Base-by-base conservation (phyloP, 169 alveolate genomes). In the Plasmodium ovale region DNA sequence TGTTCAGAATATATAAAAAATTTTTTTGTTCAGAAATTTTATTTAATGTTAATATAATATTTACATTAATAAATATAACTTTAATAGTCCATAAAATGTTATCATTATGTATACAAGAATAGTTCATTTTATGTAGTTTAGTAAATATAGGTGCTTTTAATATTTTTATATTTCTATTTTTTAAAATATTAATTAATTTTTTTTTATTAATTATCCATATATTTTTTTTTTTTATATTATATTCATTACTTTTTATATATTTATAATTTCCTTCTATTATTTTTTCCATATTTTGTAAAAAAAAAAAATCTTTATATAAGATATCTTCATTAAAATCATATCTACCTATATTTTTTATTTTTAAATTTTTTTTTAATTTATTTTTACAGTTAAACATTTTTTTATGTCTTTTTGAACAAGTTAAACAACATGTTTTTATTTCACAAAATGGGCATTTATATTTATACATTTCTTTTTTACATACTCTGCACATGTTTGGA, bases 361-460 rank as follows among this genome's bases (percentile, higher is more conserved):
- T 74, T 1, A 74, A 58, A 16, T 51, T 60, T 58, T 74, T 74
- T 74, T 74, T 74, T 62, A 74, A 74, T 27, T 74, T 74, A 59
- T 74, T 59, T 39, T 25, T 59, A 19, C 88, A 74, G 4, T 74
- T 47, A 59, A 59, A 59, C 1, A 74, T 4, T 25, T 42, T 74
- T 74, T 74, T 74, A 64, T 74, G 88, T 23, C 14, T 51, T 49
- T 74, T 74, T 39, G 71, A 64, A 74, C 88, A 74, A 6, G 12
- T 29, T 51, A 74, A 65, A 25, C 69, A 74, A 25, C 88, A 74
- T 12, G 72, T n/a, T 0, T 19, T 27, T 0, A 35, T 51, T 42
- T 74, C 88, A 59, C 88, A 74, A 64, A 51, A 74, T 25, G 88
- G 88, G 14, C 88, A 74, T 42, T 59, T 74, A 19, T 74, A 74